Evolutionary conservation across 2,329 filamentous ascomycete species (phyloP).

Genomic region (Aspergillus fischeri): DNA sequence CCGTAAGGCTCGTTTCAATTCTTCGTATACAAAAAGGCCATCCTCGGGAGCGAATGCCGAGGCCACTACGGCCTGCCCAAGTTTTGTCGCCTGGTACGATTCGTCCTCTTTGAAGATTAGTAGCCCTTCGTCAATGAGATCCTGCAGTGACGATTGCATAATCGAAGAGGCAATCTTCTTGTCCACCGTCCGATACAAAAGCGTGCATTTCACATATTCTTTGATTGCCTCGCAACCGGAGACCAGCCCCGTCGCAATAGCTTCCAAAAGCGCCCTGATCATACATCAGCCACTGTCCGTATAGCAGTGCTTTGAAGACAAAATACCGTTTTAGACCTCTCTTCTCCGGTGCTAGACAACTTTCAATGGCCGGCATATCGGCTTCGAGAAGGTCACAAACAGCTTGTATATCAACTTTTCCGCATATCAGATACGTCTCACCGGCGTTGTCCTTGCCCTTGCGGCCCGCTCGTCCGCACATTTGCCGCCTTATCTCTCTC

Average conservation of each 20-base stretch:
- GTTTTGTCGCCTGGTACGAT: conserved; percentile 57
- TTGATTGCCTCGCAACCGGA: conserved; percentile 61
- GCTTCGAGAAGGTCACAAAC: conserved; percentile 68
- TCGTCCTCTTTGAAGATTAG: conserved; percentile 49
- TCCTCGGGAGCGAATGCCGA: conserved; percentile 71
- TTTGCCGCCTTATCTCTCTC: conserved; percentile 56
- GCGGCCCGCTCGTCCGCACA: conserved; percentile 72
- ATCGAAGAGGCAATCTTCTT: conserved; percentile 48
- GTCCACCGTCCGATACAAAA: conserved; percentile 58
- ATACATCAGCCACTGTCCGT: conserved; percentile 3
- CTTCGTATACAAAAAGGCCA: conserved; percentile 67
- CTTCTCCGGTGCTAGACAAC: conserved; percentile 64
- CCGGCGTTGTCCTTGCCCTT: conserved; percentile 75
- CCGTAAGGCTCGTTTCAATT: conserved; percentile 62
- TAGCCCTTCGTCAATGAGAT: conserved; percentile 55
- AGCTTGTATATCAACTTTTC: conserved; percentile 62
- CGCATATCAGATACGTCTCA: conserved; percentile 73
- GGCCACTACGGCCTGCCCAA: conserved; percentile 68
- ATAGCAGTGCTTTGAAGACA: not conserved
- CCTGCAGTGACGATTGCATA: conserved; percentile 56
- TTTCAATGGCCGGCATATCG: conserved; percentile 65
- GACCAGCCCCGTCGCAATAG: conserved; percentile 64
- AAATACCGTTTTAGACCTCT: conserved; percentile 61
- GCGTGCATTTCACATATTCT: conserved; percentile 65
- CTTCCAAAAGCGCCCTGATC: conserved; percentile 65